Conservation (phyloP, 805 yeast species). For the Suhomyces sp. region DNA sequence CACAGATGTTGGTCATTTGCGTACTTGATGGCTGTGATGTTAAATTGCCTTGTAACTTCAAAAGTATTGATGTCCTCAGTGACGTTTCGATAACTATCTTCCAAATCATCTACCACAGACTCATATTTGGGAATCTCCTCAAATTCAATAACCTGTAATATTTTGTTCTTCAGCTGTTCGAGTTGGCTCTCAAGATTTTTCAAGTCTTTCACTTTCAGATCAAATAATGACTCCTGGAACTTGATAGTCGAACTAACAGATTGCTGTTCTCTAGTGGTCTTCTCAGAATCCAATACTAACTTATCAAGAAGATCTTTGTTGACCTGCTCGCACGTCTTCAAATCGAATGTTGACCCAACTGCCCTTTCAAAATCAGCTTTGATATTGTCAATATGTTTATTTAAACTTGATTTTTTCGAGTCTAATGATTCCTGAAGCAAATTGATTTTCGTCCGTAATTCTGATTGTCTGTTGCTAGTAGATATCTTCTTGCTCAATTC, state of each 20-base stretch:
- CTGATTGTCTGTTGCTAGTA: constrained; percentile 56
- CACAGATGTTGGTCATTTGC: constrained; percentile 64
- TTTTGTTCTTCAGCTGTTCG: constrained; percentile 10
- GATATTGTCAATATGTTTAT: constrained; percentile 25
- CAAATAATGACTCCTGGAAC: constrained; percentile 2
- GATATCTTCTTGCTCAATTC: constrained; percentile 50
- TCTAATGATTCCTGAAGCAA: constrained; percentile 41
- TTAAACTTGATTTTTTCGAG: constrained; percentile 27
- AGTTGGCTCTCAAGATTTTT: constrained; percentile 8
- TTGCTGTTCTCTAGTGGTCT: background rate
- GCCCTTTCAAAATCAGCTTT: constrained; percentile 17
- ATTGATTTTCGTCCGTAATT: constrained; percentile 52
- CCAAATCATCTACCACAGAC: constrained; percentile 51
- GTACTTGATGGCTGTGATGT: constrained; percentile 61
- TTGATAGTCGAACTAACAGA: background rate
- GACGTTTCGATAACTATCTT: constrained; percentile 59
- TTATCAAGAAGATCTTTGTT: constrained; percentile 7
- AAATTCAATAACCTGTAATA: constrained; percentile 27
- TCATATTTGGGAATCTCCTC: constrained; percentile 53
- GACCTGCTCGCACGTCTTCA: constrained; percentile 12
- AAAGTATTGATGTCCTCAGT: constrained; percentile 66
- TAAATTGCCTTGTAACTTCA: constrained; percentile 68
- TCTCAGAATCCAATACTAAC: too few relatives aligned
- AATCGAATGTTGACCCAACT: constrained; percentile 14
- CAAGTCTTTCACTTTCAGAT: constrained; percentile 2